These are phyloP conservation scores for Aspergillus terreus DNA, from an alignment of 2,329 filamentous ascomycete species.

Conservation along the genomic window DNA sequence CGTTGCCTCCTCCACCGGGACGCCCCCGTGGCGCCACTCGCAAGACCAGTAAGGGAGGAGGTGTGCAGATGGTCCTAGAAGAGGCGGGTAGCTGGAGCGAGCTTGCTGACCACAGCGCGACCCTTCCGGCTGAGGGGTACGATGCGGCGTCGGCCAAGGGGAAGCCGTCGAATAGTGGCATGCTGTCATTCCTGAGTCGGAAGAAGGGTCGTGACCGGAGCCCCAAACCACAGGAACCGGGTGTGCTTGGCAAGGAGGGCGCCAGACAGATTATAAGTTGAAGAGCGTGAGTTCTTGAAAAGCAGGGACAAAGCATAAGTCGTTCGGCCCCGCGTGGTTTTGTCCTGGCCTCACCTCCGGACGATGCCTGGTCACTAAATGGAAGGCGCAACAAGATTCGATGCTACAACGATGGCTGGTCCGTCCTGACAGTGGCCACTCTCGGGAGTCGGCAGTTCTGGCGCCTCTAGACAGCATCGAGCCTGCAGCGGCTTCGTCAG, in stretches of 20 bases:
- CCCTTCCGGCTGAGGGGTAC: conserved; percentile 64
- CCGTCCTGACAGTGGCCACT: neutral
- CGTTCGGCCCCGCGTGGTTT: neutral
- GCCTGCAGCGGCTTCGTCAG: neutral
- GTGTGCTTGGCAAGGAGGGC: conserved; percentile 91
- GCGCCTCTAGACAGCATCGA: neutral
- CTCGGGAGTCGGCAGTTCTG: neutral
- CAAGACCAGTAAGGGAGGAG: conserved; percentile 73
- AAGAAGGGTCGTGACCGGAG: conserved; percentile 89
- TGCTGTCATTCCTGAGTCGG: conserved; percentile 83
- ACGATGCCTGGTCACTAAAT: no score
- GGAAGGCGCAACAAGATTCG: neutral
- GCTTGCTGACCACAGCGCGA: conserved; percentile 77
- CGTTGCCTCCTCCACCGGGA: conserved; percentile 36
- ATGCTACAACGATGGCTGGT: neutral
- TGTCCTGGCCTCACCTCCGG: neutral
- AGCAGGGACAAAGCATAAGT: neutral
- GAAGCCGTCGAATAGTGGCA: conserved; percentile 61
- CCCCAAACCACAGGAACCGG: conserved; percentile 89
- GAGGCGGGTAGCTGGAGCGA: conserved; percentile 89
- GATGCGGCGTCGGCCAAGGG: conserved; percentile 33
- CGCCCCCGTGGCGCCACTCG: conserved; percentile 61
- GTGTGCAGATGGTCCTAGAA: conserved; percentile 86
- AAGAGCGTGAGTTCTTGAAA: neutral
- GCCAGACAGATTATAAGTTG: conserved; percentile 76